These are phyloP conservation scores for Grifola frondosa DNA, from an alignment of 1,284 basidiomycete genomes.

Conservation along the genomic window DNA sequence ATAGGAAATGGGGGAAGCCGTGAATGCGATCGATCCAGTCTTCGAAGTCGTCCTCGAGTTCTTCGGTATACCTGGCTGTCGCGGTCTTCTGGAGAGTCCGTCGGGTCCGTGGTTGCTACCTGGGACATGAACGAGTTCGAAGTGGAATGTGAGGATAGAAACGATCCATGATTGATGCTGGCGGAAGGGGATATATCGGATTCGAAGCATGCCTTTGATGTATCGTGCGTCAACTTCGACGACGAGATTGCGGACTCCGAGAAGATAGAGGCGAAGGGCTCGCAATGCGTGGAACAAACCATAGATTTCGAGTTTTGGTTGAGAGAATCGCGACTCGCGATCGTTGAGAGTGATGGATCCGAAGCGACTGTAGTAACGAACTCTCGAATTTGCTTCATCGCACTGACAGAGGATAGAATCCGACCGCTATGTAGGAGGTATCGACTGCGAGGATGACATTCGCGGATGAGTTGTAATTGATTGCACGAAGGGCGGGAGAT, in stretches of 20 bases:
- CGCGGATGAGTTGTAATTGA: conserved; percentile 50
- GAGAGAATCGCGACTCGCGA: conserved; percentile 37
- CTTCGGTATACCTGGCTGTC: conserved; percentile 17
- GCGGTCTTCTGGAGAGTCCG: conserved; percentile 31
- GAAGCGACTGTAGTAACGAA: conserved; percentile 11
- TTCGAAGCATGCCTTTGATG: conserved; percentile 45
- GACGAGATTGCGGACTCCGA: conserved; percentile 34
- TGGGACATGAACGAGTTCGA: conserved; percentile 33
- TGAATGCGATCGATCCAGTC: conserved; percentile 34
- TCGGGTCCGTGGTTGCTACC: conserved; percentile 29
- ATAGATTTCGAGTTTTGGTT: conserved; percentile 43
- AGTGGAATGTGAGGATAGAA: conserved; percentile 20
- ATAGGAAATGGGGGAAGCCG: conserved; percentile 16
- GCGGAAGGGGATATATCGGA: conserved; percentile 37
- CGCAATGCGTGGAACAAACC: conserved; percentile 36
- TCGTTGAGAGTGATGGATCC: conserved; percentile 38
- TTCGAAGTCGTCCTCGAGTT: conserved; percentile 30
- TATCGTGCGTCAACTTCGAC: conserved; percentile 42
- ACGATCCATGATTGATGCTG: conserved; percentile 42
- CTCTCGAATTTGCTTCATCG: conserved; percentile 14
- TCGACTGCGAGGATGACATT: conserved; percentile 34
- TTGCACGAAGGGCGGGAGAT: conserved; percentile 28
- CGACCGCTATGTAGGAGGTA: conserved; percentile 34
- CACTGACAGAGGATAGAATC: conserved; percentile 32
- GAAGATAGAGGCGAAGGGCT: conserved; percentile 26